phyloP scores from a whole-genome alignment of 345 rosid species.

The Anacardium occidentale region DNA sequence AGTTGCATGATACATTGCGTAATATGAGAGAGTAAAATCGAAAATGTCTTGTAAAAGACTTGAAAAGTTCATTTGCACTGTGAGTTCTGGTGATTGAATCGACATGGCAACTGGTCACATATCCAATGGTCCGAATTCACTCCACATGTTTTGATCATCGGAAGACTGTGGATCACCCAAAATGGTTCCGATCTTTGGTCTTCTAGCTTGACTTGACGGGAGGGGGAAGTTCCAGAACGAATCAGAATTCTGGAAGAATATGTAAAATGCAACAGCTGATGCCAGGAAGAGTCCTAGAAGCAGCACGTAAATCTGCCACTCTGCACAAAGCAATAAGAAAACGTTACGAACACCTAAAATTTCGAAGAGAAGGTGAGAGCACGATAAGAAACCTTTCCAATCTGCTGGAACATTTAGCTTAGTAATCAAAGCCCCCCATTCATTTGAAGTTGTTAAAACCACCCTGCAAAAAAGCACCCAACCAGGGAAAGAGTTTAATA shows the following conservation, averaged over 20 bases:
- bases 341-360: neutral
- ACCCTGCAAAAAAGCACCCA: slow-evolving; percentile 45
- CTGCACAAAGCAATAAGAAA: slow-evolving; percentile 38
- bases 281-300: slow-evolving; percentile 77
- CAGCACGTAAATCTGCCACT: slow-evolving; percentile 88
- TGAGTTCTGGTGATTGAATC: neutral
- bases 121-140: slow-evolving; percentile 58
- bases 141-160: slow-evolving; percentile 62
- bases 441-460: slow-evolving; percentile 65
- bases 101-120: slow-evolving; percentile 36
- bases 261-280: slow-evolving; percentile 68
- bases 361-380: neutral
- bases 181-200: slow-evolving; percentile 50
- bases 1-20: neutral
- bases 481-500: neutral
- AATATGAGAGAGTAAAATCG: neutral
- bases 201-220: slow-evolving; percentile 47
- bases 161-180: slow-evolving; percentile 57
- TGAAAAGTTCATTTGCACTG: neutral
- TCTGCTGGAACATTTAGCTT: slow-evolving; percentile 86
- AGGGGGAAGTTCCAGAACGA: slow-evolving; percentile 77
- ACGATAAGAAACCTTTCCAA: slow-evolving; percentile 68
- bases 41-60: neutral
- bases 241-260: slow-evolving; percentile 82
- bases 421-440: slow-evolving; percentile 86